Evolutionary conservation across 306 rosid species (phyloP).

Genomic region (Acacia acuminata): DNA sequence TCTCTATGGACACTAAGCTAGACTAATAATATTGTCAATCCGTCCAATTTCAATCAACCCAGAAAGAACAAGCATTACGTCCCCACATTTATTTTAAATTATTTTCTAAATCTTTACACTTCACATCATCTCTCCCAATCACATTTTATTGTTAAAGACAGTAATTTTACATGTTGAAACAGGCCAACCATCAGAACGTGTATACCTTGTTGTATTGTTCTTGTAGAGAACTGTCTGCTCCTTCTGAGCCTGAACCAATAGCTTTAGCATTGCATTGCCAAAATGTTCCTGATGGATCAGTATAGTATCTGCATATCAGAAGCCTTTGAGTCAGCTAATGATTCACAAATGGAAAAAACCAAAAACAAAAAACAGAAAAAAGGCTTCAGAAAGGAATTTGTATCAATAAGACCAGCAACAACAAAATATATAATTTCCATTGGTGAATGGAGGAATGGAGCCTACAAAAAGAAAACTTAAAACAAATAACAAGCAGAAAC

Average conservation of each 20-base stretch:
- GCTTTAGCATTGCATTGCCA: constrained; percentile 99
- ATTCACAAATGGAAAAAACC: too few species aligned
- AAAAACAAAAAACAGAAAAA: too few species aligned
- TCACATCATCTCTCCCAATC: not conserved
- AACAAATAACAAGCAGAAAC: not conserved
- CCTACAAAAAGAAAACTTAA: not conserved
- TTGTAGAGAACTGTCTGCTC: constrained; percentile 97
- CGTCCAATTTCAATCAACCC: not conserved
- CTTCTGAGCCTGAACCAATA: constrained; percentile 98
- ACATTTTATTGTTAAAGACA: constrained; percentile 9
- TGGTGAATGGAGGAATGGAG: not conserved
- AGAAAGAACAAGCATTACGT: not conserved
- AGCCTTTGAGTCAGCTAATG: constrained; percentile 13
- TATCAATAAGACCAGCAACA: not conserved
- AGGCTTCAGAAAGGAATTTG: not conserved
- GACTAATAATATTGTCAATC: not conserved
- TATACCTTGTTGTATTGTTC: constrained; percentile 95
- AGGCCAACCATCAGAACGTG: not conserved
- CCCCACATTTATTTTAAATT: not conserved
- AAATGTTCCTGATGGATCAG: constrained; percentile 99
- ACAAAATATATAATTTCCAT: not conserved
- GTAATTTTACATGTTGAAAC: not conserved
- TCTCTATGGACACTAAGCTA: not conserved
- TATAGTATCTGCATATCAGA: constrained; percentile 68
- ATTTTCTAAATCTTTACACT: not conserved